phyloP scores from a whole-genome alignment of 306 rosid genomes.

The apple (Malus domestica) region DNA sequence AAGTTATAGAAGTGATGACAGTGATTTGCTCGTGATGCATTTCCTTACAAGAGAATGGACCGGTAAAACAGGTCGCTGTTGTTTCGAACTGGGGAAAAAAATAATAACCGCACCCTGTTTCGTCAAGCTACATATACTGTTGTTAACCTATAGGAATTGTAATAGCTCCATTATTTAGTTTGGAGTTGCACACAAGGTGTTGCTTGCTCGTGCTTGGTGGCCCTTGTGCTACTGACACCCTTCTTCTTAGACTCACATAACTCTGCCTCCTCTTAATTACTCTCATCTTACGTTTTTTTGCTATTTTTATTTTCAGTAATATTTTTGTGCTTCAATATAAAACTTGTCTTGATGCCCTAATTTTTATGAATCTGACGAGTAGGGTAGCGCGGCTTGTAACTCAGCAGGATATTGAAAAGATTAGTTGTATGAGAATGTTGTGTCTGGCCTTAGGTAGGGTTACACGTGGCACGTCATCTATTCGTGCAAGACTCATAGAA shows the following conservation, averaged over 20 bases:
- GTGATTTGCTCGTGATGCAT: background rate
- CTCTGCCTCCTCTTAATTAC: background rate
- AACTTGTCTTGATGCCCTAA: background rate
- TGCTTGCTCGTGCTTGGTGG: background rate
- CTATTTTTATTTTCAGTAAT: too few relatives aligned
- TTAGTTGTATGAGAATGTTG: too few relatives aligned
- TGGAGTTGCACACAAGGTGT: background rate
- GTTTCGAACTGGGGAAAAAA: background rate
- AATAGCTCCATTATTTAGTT: background rate
- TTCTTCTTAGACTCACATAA: too few relatives aligned
- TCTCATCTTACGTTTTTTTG: too few relatives aligned
- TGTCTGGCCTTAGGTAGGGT: too few relatives aligned
- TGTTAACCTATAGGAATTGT: background rate
- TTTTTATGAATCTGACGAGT: too few relatives aligned
- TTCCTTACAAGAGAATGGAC: background rate
- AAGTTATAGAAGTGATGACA: conserved; percentile 48
- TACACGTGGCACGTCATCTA: too few relatives aligned
- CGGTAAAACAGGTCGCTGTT: background rate
- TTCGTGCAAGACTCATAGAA: too few relatives aligned
- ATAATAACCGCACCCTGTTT: background rate
- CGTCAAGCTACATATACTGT: background rate
- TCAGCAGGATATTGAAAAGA: too few relatives aligned
- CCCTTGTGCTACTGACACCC: background rate
- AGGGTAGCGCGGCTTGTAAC: too few relatives aligned
- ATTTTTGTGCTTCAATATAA: background rate